Base-by-base conservation (phyloP, 441 rosid species). In the Gossypium gossypioides region DNA sequence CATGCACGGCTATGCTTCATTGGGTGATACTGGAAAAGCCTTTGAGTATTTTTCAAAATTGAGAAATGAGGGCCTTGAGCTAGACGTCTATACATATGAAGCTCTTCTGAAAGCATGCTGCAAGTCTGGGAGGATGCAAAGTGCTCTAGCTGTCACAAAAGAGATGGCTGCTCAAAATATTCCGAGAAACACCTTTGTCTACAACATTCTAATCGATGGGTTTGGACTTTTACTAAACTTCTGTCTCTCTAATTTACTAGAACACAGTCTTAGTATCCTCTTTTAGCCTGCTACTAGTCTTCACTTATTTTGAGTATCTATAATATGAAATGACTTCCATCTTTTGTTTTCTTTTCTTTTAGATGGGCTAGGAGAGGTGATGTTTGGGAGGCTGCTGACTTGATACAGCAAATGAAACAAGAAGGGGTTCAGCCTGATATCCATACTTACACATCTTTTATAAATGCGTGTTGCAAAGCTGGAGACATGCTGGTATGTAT, bases 361-460 rank as follows among this genome's bases (percentile, higher is more conserved):
- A 94, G 99, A 85, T 94, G 97, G 99, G 96, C 99, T 75, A 85
- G 96, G 73, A 82, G 97, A 82, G 99, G 99, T 12, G 99, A 94
- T 85, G 91, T 94, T 25, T 94, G 99, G 99, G 97, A 94, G 82
- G 97, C 99, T 8, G 93, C 91, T 24, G 99, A 94, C 69, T 84
- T 94, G 78, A 88, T 94, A 91, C 96, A 89, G 67, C 97, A 92
- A 83, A 94, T 94, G 99, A 92, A 80, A 56, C 85, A 72, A 62
- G 97, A 84, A 77, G 91, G 96, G 24, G 94, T 94, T 68, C 79
- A 86, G 68, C 99, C 96, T 1, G 97, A 94, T 55, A 90, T 94
- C 71, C 99, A 81, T 76, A 90, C 97, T 68, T 94, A 85, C 76
- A 94, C 99, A 22, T 94, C 99, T 60, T 94, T 90, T 75, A 86